Evolutionary conservation across 495 filamentous ascomycete species (phyloP), one percentile per base, ranked within the genome.

Genomic region (Penicillium soppii): DNA sequence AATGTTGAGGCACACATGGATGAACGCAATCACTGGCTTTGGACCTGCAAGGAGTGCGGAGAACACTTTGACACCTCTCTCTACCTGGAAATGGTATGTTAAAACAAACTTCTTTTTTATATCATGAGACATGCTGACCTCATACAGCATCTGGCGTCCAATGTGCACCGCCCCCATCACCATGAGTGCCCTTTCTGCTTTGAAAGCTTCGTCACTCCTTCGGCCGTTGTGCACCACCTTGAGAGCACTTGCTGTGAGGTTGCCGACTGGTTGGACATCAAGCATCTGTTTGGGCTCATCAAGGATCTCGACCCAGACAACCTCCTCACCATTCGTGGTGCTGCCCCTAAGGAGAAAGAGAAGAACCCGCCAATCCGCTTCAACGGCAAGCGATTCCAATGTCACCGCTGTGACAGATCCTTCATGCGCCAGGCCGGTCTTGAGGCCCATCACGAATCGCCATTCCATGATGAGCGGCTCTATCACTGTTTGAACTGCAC

Each of bases 401-500:
- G n/a, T n/a, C n/a, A n/a, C n/a, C n/a, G n/a, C n/a, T n/a, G n/a
- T n/a, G n/a, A n/a, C n/a, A n/a, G n/a, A n/a, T n/a, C n/a, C n/a
- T n/a, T n/a, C n/a, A n/a, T n/a, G n/a, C n/a, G n/a, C n/a, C n/a
- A n/a, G n/a, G n/a, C n/a, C n/a, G n/a, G n/a, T n/a, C n/a, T n/a
- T n/a, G n/a, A n/a, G n/a, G n/a, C n/a, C n/a, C n/a, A n/a, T n/a
- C n/a, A n/a, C n/a, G n/a, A 71, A 29, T 73, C 71, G 4, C 58
- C 67, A 0, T 53, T 48, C 1, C 67, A 83, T 47, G 55, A 74
- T 48, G 70, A 78, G 47, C 62, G 66, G 16, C 59, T 80, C 4
- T 85, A 83, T 44, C 79, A 78, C 54, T 84, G 79, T 46, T 78
- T 77, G 0, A 79, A 79, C 27, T n/a, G n/a, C n/a, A 39, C 36